Evolutionary conservation across 1,284 basidiomycete species (phyloP).

Genomic region (Cutaneotrichosporon sp.): DNA sequence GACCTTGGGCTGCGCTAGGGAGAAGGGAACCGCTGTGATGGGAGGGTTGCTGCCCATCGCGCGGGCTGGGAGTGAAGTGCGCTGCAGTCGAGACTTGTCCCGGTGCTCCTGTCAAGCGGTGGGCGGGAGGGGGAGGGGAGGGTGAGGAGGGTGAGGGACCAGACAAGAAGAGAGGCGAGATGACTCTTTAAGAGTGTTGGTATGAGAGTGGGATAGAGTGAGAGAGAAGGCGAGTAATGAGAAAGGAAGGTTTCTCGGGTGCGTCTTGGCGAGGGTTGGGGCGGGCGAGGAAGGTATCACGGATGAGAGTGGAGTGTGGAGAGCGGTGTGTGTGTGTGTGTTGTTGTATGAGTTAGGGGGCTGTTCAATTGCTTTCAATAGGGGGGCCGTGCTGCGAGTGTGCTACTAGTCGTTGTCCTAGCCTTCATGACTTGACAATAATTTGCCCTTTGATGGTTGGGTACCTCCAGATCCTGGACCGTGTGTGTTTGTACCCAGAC

Average conservation of each 20-base stretch:
- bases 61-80: not conserved
- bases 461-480: not conserved
- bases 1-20: conserved; percentile 17
- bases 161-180: not conserved
- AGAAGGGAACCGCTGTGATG: conserved; percentile 21
- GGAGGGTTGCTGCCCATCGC: conserved; percentile 25
- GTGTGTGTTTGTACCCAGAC: not conserved
- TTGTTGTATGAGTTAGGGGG: not conserved
- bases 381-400: not conserved
- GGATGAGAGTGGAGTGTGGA: not conserved
- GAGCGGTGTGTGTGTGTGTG: not conserved
- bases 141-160: not conserved
- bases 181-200: not conserved
- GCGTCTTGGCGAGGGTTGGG: not conserved
- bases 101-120: not conserved
- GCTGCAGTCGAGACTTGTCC: not conserved
- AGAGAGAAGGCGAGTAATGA: not conserved
- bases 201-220: not conserved
- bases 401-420: not conserved
- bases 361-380: not conserved
- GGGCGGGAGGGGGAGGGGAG: not conserved
- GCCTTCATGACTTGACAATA: not conserved
- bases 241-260: not conserved
- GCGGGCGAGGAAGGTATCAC: not conserved
- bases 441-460: not conserved